Base-by-base conservation (phyloP, 805 yeast genomes). In the Debaryomyces hansenii region DNA sequence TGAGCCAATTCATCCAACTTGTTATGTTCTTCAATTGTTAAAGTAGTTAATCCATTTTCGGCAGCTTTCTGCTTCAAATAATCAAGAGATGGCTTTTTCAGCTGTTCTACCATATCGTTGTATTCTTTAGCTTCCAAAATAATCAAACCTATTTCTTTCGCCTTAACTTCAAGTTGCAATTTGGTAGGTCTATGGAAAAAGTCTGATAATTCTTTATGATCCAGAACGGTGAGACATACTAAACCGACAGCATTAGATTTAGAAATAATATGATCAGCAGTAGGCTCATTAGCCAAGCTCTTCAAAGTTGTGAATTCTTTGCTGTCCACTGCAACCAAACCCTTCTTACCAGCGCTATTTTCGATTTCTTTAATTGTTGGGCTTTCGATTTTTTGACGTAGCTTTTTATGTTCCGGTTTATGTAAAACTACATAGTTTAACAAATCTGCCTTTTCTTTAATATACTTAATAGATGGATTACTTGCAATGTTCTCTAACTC, bases 201-300 rank as follows among this genome's bases (percentile, higher is more conserved):
- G 7, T 39, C 38, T 31, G 42, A 48, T 48, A 60, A 48, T 6
- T 46, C 45, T 21, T 48, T 47, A 24, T 52, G 45, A 31, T 58
- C 46, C 14, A 41, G 24, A 3, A 20, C 8, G 12, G 46, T 49
- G 2, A 68, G 31, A 2, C 57, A 57, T 12, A 54, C 59, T 48
- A 64, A 53, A 12, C 64, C 66, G 24, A 51, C 45, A 6, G 46
- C 48, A 18, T 50, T 45, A 20, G 71, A 66, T 45, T 55, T 53
- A 12, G 47, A 37, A 1, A 42, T 45, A 12, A 61, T 42, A 9
- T 49, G 53, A 15, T 55, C 57, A 20, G 46, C 42, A 18, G 50
- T 20, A 18, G 55, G 51, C 12, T 47, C 38, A 39, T 52, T 41
- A 1, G 46, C 50, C 20, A 52, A 45, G 40, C 52, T 28, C 9